Base-by-base conservation (phyloP, 176 grass and related monocot species). In the Phoenix roebelenii region DNA sequence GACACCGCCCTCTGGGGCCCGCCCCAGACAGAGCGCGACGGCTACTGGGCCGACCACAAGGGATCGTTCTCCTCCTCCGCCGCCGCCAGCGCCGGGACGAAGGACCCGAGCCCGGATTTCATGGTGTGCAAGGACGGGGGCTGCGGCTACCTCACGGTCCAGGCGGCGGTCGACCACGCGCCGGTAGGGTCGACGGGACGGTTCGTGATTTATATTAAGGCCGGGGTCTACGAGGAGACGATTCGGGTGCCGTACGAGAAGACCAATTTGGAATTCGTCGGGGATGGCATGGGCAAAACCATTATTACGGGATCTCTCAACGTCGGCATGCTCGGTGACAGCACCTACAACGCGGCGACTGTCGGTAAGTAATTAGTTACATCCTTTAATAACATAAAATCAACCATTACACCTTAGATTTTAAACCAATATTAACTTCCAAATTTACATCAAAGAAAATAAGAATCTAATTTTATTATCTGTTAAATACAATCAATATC, bases 11-110 rank as follows among this genome's bases (percentile, higher is more conserved):
- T 4, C 19, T 97, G 84, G 93, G 63, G 72, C 14, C 81, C 73
- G 28, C 93, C 93, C 52, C 78, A 88, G 78, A 97, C 93, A 1
- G 87, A 97, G 78, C 80, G 93, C 35, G 70, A 85, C 67, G 93
- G 87, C 14, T 97, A 97, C 78, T 97, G 87, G 93, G 84, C 87
- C 4, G 72, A 72, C 22, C 51, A 66, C 0, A 51, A 44, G 35
- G 35, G 20, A 20, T 20, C 20, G 20, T 20, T 44, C 35, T 44
- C 35, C 35, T 44, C 60, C 1, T 3, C 12, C 5, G 23, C 55
- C 22, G 49, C 66, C 0, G 54, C 64, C 1, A 4, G 19, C 3
- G 52, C 1, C 9, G 7, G 32, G 6, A 17, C 4, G 15, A 49
- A 56, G 57, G 61, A 79, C 23, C 82, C 83, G 20, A 22, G 55